These are phyloP conservation scores for Turritis glabra DNA, from an alignment of 345 rosid genomes.

Conservation along the genomic window DNA sequence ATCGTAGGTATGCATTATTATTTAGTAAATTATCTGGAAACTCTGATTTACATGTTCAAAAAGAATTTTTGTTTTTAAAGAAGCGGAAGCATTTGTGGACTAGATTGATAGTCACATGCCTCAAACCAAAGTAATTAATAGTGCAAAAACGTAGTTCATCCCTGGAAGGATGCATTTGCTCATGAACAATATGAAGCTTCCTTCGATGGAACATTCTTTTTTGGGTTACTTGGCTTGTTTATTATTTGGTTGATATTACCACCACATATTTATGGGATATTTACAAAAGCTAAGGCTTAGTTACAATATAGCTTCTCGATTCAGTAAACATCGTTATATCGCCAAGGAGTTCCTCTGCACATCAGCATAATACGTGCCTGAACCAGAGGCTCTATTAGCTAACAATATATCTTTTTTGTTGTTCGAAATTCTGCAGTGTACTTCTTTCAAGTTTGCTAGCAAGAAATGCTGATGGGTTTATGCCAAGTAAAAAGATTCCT, in stretches of 20 bases:
- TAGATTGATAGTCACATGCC: constrained; percentile 13
- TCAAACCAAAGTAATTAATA: not conserved
- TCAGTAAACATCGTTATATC: constrained; percentile 11
- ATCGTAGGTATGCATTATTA: constrained; percentile 67
- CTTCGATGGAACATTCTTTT: not conserved
- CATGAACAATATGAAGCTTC: constrained; percentile 5
- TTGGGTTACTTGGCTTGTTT: not conserved
- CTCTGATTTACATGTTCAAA: not conserved
- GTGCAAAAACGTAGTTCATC: not conserved
- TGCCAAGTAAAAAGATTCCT: constrained; percentile 50
- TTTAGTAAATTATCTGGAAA: not conserved
- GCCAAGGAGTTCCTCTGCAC: not conserved
- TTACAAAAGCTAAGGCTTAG: constrained; percentile 4
- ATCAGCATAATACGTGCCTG: constrained; percentile 13
- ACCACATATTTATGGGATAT: not conserved
- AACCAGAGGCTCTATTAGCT: constrained; percentile 7
- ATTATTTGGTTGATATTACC: constrained; percentile 6
- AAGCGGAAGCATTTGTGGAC: not conserved
- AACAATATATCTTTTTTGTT: not conserved
- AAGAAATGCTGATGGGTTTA: constrained; percentile 54
- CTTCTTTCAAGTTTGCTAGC: constrained; percentile 68
- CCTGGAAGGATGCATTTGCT: not conserved
- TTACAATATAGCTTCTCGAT: not conserved
- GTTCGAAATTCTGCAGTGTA: constrained; percentile 55
- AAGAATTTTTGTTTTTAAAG: not conserved